Base-by-base conservation (phyloP, 2,329 filamentous ascomycete genomes). In the Rutstroemia sp. region DNA sequence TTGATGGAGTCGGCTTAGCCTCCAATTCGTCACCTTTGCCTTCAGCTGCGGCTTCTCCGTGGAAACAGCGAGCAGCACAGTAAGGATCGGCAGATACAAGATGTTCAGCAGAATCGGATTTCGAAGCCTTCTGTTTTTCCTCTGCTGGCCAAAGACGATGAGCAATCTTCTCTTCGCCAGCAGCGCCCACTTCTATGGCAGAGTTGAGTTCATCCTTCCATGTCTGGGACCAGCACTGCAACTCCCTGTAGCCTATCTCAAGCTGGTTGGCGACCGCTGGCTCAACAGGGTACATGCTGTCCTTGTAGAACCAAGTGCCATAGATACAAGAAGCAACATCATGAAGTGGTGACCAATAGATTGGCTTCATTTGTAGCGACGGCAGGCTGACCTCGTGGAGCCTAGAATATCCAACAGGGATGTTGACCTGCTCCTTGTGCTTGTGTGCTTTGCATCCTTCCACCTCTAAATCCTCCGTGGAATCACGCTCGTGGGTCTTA, bases 271-370 rank as follows among this genome's bases (percentile, higher is more conserved):
- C 91, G 37, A 96, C 86, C 16, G 83, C 76, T 0, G 89, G 82
- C 60, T 95, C 89, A 5, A 99, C 82, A 0, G 94, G 94, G 57
- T 89, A 76, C 91, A 97, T 96, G 1, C 88, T 92, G 67, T 96
- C 92, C 73, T 87, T 88, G 72, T 97, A 97, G 70, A 99, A 99
- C 94, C 94, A 99, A 0, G 92, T 97, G 0, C 88, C 91, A 62
- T 94, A 80, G 57, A 87, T 79, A 1, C 97, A 91, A 38, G 84
- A 78, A 6, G 89, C 87, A 34, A 95, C 81, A 67, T 97, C 94
- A 65, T 95, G 91, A 34, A 97, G 80, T 7, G 94, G 92, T 17
- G 87, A 92, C 94, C 94, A 99, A 69, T 99, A 99, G 58, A 97
- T 96, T 0, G 94, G 94, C 70, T 92, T 89, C 91, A 99, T 95